phyloP scores from a whole-genome alignment of 2,329 filamentous ascomycete species.

The Cordyceps fumosorosea region DNA sequence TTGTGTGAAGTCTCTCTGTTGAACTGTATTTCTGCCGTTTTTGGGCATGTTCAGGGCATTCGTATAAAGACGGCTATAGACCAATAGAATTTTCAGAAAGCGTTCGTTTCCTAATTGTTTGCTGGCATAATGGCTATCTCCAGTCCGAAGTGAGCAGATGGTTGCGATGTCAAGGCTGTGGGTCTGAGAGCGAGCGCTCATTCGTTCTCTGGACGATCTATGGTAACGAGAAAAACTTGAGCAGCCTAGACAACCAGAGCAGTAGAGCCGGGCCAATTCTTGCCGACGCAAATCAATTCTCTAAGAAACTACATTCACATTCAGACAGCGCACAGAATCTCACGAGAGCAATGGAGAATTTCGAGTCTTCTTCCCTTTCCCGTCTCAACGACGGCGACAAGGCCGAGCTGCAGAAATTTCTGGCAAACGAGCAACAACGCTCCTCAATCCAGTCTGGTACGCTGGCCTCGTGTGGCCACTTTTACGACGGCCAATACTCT shows the following conservation, averaged over 20 bases:
- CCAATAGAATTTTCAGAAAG: neutral
- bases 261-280: neutral
- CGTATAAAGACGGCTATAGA: neutral
- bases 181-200: neutral
- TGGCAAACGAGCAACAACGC: constrained; percentile 80
- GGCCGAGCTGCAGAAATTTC: constrained; percentile 79
- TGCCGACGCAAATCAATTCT: neutral
- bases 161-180: neutral
- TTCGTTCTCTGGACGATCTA: neutral
- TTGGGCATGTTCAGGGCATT: neutral
- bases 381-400: constrained; percentile 77
- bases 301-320: neutral
- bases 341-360: constrained; percentile 28
- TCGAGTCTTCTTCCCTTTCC: constrained; percentile 58
- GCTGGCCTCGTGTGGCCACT: constrained; percentile 23
- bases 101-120: neutral
- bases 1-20: neutral
- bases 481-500: neutral
- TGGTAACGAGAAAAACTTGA: neutral
- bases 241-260: neutral
- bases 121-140: no score
- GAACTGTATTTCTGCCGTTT: neutral
- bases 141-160: no score
- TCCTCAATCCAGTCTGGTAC: constrained; percentile 58
- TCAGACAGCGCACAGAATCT: neutral